Evolutionary conservation across 176 grass and related monocot genomes (phyloP), one percentile per base, ranked within the genome.

Genomic region (Cenchrus purpureus): DNA sequence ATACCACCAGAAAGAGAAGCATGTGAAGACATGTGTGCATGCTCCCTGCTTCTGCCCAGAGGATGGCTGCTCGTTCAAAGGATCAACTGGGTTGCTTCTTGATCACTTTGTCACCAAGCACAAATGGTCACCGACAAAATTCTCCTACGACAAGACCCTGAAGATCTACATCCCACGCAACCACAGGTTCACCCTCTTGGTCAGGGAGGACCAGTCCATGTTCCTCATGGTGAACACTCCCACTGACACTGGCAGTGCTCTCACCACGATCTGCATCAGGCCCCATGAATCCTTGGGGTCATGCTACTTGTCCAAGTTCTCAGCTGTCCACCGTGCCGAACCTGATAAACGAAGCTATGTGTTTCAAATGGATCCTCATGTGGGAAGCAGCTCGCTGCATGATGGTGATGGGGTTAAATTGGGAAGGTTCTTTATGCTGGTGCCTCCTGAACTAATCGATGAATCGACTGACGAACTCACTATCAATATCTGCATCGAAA

Each of bases 21-120:
- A 77, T 59, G 73, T 49, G 8, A 57, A 55, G 44, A 52, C 10
- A 56, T 85, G 64, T 0, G 57, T 5, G 12, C 42, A 85, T 78
- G 52, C 42, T 46, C 74, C 64, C 49, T 85, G 73, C 52, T 85
- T 68, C 40, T 85, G 64, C 34, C 83, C 83, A 69, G 73, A 77
- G 42, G 16, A 59, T 45, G 63, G 83, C 16, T 85, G 83, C 50
- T 59, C 52, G 32, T 77, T 68, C 25, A 45, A 0, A 68, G 73
- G 63, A 32, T 49, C 83, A 59, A 77, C 40, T 20, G 40, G 37
- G 13, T 34, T 7, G 0, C 83, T 78, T 69, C 83, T 78, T 4
- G 25, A 85, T 44, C 83, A 77, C 83, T 77, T 68, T 3, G 51
- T 68, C 73, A 58, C 15, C 6, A 2, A 58, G 63, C 83, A 85